Base-by-base conservation (phyloP, 2,329 filamentous ascomycete genomes). In the Aspergillaceae sp. region DNA sequence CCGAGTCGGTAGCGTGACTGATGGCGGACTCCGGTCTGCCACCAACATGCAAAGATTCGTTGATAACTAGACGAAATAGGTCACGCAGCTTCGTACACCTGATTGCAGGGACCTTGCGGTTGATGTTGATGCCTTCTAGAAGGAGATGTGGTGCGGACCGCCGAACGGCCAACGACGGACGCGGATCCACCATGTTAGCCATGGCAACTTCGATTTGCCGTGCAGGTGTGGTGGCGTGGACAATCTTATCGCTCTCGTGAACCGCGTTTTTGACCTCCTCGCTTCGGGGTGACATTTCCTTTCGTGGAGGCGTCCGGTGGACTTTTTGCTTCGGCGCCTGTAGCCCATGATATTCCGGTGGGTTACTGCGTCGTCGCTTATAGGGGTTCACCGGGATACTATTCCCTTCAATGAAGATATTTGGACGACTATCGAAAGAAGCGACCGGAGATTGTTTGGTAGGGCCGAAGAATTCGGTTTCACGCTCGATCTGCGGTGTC, bases 1-100 rank as follows among this genome's bases (percentile, higher is more conserved):
- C 72, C 40, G 63, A 58, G 26, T 67, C 61, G 4, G 67, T 74
- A n/a, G 60, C 59, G 50, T 69, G 64, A 43, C 67, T 68, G 27
- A 67, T 59, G n/a, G 70, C 65, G 26, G 69, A 73, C 44, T 74
- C 72, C 6, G 72, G 71, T 26, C 72, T 64, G 19, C 70, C 72
- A 29, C 70, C 72, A 40, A 73, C 67, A 41, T 72, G 66, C 36
- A 74, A 60, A 19, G 70, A 72, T 49, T 74, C 70, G 40, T 73
- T 71, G 41, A 74, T 69, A 6, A 74, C 65, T 32, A 71, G 51
- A 29, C 68, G 70, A 38, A 74, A 59, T 28, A 74, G 53, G 38
- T 73, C 69, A 26, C 72, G 66, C 37, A 74, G 58, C 45, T 67
- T 70, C 42, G 69, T 72, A 35, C 68, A 66, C 43, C 69, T 66